Evolutionary conservation across 83 land plant species (phyloP), one percentile per base, ranked within the genome.

Genomic region (Larix sibirica): DNA sequence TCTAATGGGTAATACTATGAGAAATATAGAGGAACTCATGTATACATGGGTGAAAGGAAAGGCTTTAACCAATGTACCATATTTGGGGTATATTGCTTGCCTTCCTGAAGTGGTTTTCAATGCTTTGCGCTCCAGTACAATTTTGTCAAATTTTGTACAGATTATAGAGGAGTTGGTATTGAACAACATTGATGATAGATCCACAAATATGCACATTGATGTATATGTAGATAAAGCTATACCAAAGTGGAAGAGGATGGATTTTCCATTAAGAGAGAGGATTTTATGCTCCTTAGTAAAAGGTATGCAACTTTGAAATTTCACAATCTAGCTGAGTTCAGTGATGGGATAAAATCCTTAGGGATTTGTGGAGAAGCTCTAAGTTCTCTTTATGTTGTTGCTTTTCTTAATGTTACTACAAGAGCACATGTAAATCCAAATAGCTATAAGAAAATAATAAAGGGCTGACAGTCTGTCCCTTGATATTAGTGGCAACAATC

Each of bases 171-270:
- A 97, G 90, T 77, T 97, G 60, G 74, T 96, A 20, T 90, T 83
- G 78, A 97, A 97, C 85, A 92, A 95, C 79, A 26, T 97, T 50
- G 97, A 97, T 84, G 98, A 96, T 26, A 91, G 91, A 75, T 87
- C 98, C 18, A 87, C 89, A 13, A 96, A 97, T 98, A 88, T 96
- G 23, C 81, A 76, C 62, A 88, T 93, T 60, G 83, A 50, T 16
- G 65, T 97, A 26, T 88, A 89, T 9, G 62, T 92, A 47, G 85
- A 84, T 2, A 65, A 38, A 86, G 92, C 62, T 90, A 80, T 84
- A 84, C 94, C 18, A 94, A 93, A 88, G 97, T 97, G 24, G 93
- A 91, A 63, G 99, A 97, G 84, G 85, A 97, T 88, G 98, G 99
- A 36, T 85, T 79, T 87, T 97, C 95, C 40, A 92, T 97, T 77